Percentiles rank a stretch among this genome's conserved stretches.
These are phyloP conservation scores for Thelonectria olida DNA, from an alignment of 2,329 filamentous ascomycete species.

Conservation along the genomic window DNA sequence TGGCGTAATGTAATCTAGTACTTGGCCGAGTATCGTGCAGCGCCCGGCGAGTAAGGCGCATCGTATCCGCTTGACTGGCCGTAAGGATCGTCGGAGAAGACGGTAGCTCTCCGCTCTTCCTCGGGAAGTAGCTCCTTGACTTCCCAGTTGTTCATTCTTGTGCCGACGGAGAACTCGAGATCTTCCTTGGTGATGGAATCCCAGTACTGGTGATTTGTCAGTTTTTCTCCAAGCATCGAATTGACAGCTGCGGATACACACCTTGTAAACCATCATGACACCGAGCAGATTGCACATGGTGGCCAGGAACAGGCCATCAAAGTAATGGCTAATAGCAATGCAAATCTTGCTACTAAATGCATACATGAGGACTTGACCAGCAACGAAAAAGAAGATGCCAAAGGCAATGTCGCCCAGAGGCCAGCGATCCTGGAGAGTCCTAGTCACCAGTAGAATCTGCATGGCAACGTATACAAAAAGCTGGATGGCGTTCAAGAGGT, in stretches of 20 bases:
- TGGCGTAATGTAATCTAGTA: conserved; percentile 48
- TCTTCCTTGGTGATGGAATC: conserved; percentile 99
- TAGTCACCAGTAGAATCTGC: conserved; percentile 87
- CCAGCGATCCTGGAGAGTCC: conserved; percentile 95
- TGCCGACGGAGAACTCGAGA: conserved; percentile 96
- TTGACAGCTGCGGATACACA: conserved; percentile 40
- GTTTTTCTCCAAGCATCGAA: background rate
- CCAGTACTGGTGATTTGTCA: conserved; percentile 75
- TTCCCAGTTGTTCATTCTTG: conserved; percentile 97
- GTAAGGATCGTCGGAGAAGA: conserved; percentile 76
- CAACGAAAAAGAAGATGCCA: conserved; percentile 89
- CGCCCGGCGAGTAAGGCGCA: conserved; percentile 57
- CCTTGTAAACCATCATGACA: conserved; percentile 99
- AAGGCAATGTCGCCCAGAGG: conserved; percentile 91
- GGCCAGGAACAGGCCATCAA: conserved; percentile 94
- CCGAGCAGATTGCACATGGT: conserved; percentile 92
- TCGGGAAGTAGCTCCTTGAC: conserved; percentile 90
- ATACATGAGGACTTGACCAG: conserved; percentile 93
- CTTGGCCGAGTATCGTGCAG: conserved; percentile 56
- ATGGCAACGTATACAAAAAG: conserved; percentile 86
- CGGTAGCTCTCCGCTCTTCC: conserved; percentile 78
- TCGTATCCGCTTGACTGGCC: conserved; percentile 65
- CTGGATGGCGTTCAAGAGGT: conserved; percentile 89
- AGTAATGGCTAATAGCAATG: conserved; percentile 84
- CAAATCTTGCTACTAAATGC: conserved; percentile 89